A percentile compares a stretch with the other conserved stretches of the same genome.
Evolutionary conservation across 345 rosid species (phyloP).

Genomic region (Aquilaria yunnanensis): DNA sequence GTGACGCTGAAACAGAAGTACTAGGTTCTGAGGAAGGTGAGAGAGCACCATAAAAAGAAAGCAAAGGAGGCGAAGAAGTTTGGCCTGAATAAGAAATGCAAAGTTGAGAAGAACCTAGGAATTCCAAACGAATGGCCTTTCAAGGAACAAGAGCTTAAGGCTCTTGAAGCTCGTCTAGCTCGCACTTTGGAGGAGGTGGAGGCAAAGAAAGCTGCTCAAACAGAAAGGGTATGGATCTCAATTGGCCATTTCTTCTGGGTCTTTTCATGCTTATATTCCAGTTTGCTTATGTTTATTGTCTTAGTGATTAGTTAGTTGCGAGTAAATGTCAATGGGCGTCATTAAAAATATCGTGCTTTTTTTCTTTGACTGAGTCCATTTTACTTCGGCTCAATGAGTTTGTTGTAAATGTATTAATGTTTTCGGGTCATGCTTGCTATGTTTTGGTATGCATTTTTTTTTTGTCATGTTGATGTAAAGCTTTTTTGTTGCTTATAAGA

Average conservation of each 20-base stretch:
- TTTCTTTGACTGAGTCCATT: no score
- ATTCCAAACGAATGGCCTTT: constrained; percentile 98
- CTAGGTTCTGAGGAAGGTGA: constrained; percentile 82
- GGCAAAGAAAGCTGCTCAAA: constrained; percentile 81
- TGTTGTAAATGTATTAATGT: no score
- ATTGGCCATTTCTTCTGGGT: no score
- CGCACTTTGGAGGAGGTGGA: constrained; percentile 81
- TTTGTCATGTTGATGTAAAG: no score
- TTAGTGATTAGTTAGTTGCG: background rate
- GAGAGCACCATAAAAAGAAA: constrained; percentile 92
- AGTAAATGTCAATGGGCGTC: background rate
- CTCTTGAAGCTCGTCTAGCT: constrained; percentile 80
- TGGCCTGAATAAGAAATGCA: constrained; percentile 42
- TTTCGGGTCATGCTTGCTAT: no score
- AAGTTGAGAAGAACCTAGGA: constrained; percentile 92
- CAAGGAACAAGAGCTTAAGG: constrained; percentile 95
- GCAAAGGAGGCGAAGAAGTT: constrained; percentile 92
- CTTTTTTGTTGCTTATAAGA: no score
- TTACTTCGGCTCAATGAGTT: no score
- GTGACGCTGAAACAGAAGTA: constrained; percentile 72
- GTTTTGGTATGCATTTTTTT: no score
- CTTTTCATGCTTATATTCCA: background rate
- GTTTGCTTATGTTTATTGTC: background rate
- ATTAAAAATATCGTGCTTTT: background rate
- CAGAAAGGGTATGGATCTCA: constrained; percentile 60